Base-by-base conservation (phyloP, 2,329 filamentous ascomycete species). In the Exophiala aquamarina region DNA sequence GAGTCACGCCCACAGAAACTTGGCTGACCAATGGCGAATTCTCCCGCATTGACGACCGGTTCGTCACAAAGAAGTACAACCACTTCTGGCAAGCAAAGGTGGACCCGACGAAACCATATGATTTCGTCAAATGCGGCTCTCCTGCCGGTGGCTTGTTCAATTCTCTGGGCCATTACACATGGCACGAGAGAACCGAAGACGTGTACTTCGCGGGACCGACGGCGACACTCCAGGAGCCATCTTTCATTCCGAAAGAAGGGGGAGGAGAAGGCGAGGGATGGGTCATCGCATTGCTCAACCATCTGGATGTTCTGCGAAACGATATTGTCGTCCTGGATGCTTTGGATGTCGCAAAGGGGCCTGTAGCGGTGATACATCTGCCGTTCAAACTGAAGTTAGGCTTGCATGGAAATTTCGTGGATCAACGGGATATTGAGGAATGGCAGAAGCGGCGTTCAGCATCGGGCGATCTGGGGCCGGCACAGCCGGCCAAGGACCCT, bases 61-160 rank as follows among this genome's bases (percentile, higher is more conserved):
- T 44, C 26, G 65, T 70, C 17, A 70, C 71, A 3, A 71, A 70
- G 54, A 62, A 63, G 33, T 74, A 76, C 56, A 59, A 58, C 8
- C 71, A 75, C 59, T 74, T 74, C 58, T 77, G 73, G 71, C 70
- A 74, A 51, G 63, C 70, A 1, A 46, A 57, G 1, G 58, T 63
- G 29, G 57, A 61, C 31, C 54, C 47, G 3, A 49, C 48, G 4
- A 56, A 49, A 31, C 49, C 56, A 3, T 61, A 75, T 11, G 56
- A 55, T 34, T 61, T 61, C 29, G 49, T 49, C 26, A 60, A 59
- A 23, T 63, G 63, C 31, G 58, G 61, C 7, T 41, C 57, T 2
- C 58, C 52, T 3, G 55, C 54, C 6, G 58, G 55, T 1, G 56
- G 56, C 3, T 26, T 58, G 4, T 60, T 60, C 40, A 59, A 59